Evolutionary conservation across 345 rosid species (phyloP).

Genomic region (Capsella bursapastoris): DNA sequence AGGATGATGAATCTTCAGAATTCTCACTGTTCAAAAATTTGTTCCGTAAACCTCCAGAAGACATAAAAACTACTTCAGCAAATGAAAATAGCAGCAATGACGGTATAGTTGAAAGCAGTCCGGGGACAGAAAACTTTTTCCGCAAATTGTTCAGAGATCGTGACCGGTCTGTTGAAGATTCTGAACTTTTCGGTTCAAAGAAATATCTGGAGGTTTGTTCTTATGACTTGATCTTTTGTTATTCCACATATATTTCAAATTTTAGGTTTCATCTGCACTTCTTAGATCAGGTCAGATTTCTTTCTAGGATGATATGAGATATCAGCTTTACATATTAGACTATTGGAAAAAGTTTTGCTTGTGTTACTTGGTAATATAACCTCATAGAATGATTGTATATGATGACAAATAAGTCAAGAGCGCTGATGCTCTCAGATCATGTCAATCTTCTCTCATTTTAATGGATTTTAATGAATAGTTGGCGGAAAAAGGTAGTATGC

Average conservation of each 20-base stretch:
- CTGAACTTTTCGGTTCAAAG: conserved; percentile 76
- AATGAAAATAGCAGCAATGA: conserved; percentile 62
- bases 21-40: conserved; percentile 77
- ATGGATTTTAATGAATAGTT: neutral
- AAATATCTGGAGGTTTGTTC: conserved; percentile 72
- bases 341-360: neutral
- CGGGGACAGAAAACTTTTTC: conserved; percentile 92
- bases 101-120: conserved; percentile 76
- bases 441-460: conserved; percentile 16
- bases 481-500: conserved; percentile 18
- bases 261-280: conserved; percentile 17
- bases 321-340: conserved; percentile 2
- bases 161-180: conserved; percentile 88
- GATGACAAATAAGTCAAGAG: neutral
- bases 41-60: conserved; percentile 93
- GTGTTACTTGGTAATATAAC: neutral
- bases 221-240: conserved; percentile 20
- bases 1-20: conserved; percentile 74
- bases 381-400: neutral
- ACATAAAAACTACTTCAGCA: conserved; percentile 51
- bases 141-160: conserved; percentile 95
- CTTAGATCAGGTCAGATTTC: neutral
- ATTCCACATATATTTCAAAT: neutral
- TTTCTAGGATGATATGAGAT: conserved; percentile 9
- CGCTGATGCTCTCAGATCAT: neutral